Conservation (phyloP, 2,329 filamentous ascomycete species). For the Xylariomycetidae sp. region DNA sequence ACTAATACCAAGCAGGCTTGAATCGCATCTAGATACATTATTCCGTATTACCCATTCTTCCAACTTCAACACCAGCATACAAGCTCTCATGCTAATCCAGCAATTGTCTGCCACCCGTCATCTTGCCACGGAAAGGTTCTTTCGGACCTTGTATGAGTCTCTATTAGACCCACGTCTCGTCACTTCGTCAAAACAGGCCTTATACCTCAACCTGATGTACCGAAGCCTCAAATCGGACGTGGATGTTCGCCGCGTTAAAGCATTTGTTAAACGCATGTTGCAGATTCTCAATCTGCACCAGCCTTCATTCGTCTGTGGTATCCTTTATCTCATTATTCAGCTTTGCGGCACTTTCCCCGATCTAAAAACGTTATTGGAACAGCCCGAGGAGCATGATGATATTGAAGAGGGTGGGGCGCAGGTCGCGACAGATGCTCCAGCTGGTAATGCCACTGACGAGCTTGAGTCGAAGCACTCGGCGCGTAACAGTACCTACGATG, state of each 20-base stretch:
- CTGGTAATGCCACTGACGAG: conserved; percentile 14
- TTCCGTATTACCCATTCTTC: conserved; percentile 96
- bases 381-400: conserved; percentile 74
- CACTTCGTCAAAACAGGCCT: conserved; percentile 87
- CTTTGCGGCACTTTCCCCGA: conserved; percentile 75
- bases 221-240: conserved; percentile 83
- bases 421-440: conserved; percentile 36
- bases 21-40: conserved; percentile 86
- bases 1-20: conserved; percentile 51
- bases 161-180: conserved; percentile 84
- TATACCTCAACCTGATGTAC: conserved; percentile 91
- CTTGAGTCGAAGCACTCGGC: conserved; percentile 15
- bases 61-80: conserved; percentile 98
- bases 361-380: conserved; percentile 70
- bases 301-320: conserved; percentile 84
- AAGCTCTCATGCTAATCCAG: conserved; percentile 91
- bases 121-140: conserved; percentile 83
- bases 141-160: conserved; percentile 92
- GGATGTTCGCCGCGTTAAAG: conserved; percentile 88
- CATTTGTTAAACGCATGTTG: conserved; percentile 89
- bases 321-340: conserved; percentile 85
- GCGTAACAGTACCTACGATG: conserved; percentile 61
- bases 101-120: conserved; percentile 80
- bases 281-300: conserved; percentile 87
- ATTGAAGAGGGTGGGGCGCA: conserved; percentile 63